Conservation (phyloP, 352 stramenopile species). For the Globisporangium nagaii region DNA sequence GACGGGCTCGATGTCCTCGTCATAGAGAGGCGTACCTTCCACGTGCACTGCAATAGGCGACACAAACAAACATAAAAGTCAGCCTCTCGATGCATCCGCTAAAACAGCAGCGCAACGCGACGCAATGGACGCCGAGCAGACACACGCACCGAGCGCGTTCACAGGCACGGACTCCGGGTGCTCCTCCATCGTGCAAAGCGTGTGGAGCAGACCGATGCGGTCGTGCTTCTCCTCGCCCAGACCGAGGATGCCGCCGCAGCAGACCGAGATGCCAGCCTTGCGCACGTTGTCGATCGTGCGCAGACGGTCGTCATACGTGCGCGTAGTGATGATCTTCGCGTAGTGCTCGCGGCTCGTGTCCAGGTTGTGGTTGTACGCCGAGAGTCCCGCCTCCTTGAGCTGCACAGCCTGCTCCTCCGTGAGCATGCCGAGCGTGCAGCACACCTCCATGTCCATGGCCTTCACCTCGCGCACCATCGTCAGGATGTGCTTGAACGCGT, state of each 20-base stretch:
- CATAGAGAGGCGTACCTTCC: slow-evolving; percentile 92
- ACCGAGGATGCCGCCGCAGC: slow-evolving; percentile 96
- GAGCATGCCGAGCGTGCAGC: slow-evolving; percentile 97
- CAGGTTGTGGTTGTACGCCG: slow-evolving; percentile 98
- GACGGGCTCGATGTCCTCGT: slow-evolving; percentile 82
- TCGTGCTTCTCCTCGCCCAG: slow-evolving; percentile 94
- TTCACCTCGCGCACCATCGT: slow-evolving; percentile 95
- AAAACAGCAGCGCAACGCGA: not conserved
- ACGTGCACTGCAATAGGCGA: slow-evolving; percentile 87
- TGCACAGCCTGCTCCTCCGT: slow-evolving; percentile 93
- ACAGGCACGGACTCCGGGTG: slow-evolving; percentile 97
- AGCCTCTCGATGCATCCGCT: too few species aligned
- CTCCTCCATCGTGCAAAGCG: slow-evolving; percentile 92
- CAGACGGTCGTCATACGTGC: slow-evolving; percentile 96
- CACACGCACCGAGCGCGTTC: slow-evolving; percentile 82
- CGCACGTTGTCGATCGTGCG: slow-evolving; percentile 96
- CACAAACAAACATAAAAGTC: not conserved
- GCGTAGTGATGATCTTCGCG: slow-evolving; percentile 95
- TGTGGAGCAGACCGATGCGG: slow-evolving; percentile 94
- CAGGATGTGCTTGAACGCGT: slow-evolving; percentile 97
- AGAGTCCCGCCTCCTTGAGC: slow-evolving; percentile 96
- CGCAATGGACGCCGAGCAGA: not conserved
- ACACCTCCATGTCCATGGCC: slow-evolving; percentile 91
- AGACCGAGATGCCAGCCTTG: slow-evolving; percentile 96
- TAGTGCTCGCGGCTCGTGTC: slow-evolving; percentile 98